A percentile compares a stretch with the other conserved stretches of the same genome.
These are phyloP conservation scores for Fusarium udum DNA, from an alignment of 2,329 filamentous ascomycete genomes.

Conservation along the genomic window DNA sequence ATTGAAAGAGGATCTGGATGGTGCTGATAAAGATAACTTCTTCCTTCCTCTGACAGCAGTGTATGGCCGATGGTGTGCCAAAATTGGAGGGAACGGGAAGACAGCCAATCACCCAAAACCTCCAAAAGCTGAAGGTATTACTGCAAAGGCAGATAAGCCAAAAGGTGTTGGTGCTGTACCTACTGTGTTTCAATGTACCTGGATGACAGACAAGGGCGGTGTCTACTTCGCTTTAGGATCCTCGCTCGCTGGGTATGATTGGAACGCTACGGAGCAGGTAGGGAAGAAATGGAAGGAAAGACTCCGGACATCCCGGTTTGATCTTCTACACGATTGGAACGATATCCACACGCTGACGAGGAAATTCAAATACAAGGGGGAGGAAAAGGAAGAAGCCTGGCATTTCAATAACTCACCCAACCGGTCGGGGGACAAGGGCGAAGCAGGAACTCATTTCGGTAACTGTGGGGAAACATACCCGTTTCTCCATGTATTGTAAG, in stretches of 20 bases:
- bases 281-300: not conserved
- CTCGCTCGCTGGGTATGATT: not conserved
- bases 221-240: not conserved
- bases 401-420: not conserved
- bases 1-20: accelerated
- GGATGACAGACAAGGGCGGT: not conserved
- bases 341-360: not conserved
- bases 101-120: not conserved
- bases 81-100: not conserved
- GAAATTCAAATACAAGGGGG: no score
- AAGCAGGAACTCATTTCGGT: not conserved
- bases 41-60: not conserved
- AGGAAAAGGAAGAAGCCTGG: not conserved
- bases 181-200: not conserved
- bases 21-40: not conserved
- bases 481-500: not conserved
- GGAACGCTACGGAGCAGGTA: no score
- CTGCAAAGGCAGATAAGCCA: not conserved
- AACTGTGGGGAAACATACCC: not conserved
- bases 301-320: not conserved
- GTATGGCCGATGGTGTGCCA: not conserved
- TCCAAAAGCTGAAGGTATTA: not conserved
- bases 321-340: not conserved
- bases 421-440: not conserved
- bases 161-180: not conserved